These are phyloP conservation scores for Acer yangbiense DNA, from an alignment of 345 rosid genomes.

Conservation along the genomic window DNA sequence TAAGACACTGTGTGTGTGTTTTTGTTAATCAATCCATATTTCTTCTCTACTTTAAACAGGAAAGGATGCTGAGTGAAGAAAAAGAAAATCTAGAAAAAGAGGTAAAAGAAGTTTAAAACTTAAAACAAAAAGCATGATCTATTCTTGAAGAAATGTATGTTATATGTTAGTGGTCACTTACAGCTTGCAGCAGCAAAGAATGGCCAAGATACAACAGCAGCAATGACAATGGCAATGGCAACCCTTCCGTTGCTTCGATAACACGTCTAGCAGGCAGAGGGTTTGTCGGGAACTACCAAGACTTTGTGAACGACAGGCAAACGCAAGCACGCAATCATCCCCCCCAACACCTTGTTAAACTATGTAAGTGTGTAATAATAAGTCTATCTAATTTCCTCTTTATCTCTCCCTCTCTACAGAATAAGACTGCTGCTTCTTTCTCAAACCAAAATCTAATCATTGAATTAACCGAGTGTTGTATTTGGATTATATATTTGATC, in stretches of 20 bases:
- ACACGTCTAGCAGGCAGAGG: neutral
- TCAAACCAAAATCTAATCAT: neutral
- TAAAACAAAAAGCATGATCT: neutral
- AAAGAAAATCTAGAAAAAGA: slow-evolving; percentile 32
- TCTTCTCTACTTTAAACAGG: slow-evolving; percentile 24
- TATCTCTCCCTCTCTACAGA: neutral
- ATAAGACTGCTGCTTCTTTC: neutral
- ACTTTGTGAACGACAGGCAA: neutral
- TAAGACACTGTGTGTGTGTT: too few relatives aligned
- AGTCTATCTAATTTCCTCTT: too few relatives aligned
- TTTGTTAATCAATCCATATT: neutral
- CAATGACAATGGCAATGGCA: neutral
- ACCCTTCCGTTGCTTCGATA: slow-evolving; percentile 25
- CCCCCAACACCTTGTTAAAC: neutral
- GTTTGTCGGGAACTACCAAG: neutral
- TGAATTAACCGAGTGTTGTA: neutral
- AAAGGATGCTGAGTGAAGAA: slow-evolving; percentile 36
- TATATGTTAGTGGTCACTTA: neutral
- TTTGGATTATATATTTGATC: neutral
- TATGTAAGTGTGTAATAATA: neutral
- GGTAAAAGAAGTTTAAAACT: slow-evolving; percentile 26
- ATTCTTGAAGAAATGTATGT: neutral
- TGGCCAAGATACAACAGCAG: neutral
- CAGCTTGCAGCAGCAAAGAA: slow-evolving; percentile 27
- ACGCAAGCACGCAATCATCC: too few relatives aligned